A percentile compares a stretch with the other conserved stretches of the same genome.
phyloP scores from a whole-genome alignment of 257 asterid species.

The Anisodus acutangulus region DNA sequence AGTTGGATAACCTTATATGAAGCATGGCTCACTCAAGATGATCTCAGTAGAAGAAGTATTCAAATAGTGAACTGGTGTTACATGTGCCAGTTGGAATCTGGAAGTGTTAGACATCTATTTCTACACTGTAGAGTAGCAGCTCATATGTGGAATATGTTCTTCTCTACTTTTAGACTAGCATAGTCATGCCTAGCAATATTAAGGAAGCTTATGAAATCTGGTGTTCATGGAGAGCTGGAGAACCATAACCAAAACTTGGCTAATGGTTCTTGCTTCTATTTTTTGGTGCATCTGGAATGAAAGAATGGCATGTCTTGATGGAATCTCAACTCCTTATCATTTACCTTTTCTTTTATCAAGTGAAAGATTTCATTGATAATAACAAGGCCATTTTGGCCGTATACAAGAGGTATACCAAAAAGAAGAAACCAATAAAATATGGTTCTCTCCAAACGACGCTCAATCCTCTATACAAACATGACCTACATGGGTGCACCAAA shows the following conservation, averaged over 20 bases:
- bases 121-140: not conserved
- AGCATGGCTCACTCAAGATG: not conserved
- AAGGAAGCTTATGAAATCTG: not conserved
- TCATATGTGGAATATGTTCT: not conserved
- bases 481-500: too few species aligned
- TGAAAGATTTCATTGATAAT: too few species aligned
- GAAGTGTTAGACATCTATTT: constrained; percentile 1
- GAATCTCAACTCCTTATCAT: not conserved
- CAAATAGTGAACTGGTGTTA: not conserved
- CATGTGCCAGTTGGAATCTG: not conserved
- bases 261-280: not conserved
- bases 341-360: too few species aligned
- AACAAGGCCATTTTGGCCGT: too few species aligned
- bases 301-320: not conserved
- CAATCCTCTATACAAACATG: too few species aligned
- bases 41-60: not conserved
- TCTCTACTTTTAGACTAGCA: not conserved
- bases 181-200: not conserved
- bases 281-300: too few species aligned
- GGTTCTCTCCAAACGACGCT: too few species aligned
- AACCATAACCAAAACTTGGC: not conserved
- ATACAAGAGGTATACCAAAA: too few species aligned
- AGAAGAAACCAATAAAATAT: too few species aligned
- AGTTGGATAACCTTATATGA: not conserved
- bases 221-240: not conserved